Evolutionary conservation across 2,329 filamentous ascomycete species (phyloP).

Genomic region (Pestalotiopsis sp.): DNA sequence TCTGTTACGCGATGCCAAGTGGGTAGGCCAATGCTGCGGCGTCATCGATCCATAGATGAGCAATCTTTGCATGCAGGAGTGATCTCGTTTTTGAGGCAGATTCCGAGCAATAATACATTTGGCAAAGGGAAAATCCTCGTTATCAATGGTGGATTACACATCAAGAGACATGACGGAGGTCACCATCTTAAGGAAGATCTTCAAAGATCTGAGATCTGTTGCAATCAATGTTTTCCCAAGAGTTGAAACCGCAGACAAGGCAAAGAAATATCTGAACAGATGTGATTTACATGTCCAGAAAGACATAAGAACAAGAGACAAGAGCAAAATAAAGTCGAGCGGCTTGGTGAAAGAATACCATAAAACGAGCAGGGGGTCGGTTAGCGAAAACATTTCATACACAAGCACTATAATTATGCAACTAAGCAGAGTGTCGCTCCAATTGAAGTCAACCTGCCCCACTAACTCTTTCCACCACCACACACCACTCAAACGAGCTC

Average conservation of each 20-base stretch:
- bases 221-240: no score
- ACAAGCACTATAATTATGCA: constrained; percentile 1
- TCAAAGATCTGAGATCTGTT: no score
- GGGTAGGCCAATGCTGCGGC: neutral
- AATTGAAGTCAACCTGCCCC: neutral
- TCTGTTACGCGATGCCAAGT: constrained; percentile 16
- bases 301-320: neutral
- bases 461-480: neutral
- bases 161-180: neutral
- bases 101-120: neutral
- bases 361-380: no score
- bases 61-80: neutral
- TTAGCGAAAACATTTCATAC: neutral
- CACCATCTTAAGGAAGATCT: no score
- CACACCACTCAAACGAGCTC: neutral
- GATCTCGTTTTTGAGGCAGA: neutral
- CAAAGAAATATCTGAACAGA: no score
- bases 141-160: neutral
- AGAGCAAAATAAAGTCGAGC: neutral
- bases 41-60: neutral
- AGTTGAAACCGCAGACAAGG: no score
- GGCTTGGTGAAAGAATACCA: no score
- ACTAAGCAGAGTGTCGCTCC: neutral
- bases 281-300: neutral
- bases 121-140: neutral